Percentiles rank a stretch among this genome's conserved stretches.
Evolutionary conservation across 2,329 filamentous ascomycete species (phyloP).

Genomic region (Microdochium trichocladiopsis): DNA sequence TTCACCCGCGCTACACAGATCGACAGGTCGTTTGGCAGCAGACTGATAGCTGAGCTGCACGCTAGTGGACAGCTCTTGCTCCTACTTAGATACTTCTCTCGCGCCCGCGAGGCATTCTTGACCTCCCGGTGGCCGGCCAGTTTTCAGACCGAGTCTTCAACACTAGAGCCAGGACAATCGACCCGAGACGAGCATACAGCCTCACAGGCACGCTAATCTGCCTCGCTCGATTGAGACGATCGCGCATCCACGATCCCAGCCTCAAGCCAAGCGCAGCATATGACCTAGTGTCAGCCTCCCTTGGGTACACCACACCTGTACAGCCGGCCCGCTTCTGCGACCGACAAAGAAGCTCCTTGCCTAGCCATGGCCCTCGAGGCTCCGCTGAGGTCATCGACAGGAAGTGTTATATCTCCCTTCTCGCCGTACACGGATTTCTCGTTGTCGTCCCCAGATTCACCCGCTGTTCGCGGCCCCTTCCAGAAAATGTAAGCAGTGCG

Average conservation of each 20-base stretch:
- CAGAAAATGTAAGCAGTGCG: constrained; percentile 39
- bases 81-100: no score
- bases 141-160: no score
- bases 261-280: background rate
- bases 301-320: background rate
- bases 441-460: constrained; percentile 44
- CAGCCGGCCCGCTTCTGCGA: background rate
- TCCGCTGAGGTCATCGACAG: constrained; percentile 55
- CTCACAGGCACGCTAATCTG: background rate
- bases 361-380: constrained; percentile 50
- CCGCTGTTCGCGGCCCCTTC: constrained; percentile 39
- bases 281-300: background rate
- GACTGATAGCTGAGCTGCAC: no score
- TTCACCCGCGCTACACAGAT: no score
- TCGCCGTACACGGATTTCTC: constrained; percentile 49
- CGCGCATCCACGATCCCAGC: background rate
- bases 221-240: background rate
- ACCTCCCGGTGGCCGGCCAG: no score
- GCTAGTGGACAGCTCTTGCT: no score
- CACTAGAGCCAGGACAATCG: no score
- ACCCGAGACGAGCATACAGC: no score
- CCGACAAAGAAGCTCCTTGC: background rate
- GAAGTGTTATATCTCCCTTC: constrained; percentile 46
- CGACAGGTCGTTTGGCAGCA: no score
- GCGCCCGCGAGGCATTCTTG: no score